A percentile compares a stretch with the other conserved stretches of the same genome.
phyloP scores from a whole-genome alignment of 1,284 basidiomycete species.

The Pterulicium gracile region DNA sequence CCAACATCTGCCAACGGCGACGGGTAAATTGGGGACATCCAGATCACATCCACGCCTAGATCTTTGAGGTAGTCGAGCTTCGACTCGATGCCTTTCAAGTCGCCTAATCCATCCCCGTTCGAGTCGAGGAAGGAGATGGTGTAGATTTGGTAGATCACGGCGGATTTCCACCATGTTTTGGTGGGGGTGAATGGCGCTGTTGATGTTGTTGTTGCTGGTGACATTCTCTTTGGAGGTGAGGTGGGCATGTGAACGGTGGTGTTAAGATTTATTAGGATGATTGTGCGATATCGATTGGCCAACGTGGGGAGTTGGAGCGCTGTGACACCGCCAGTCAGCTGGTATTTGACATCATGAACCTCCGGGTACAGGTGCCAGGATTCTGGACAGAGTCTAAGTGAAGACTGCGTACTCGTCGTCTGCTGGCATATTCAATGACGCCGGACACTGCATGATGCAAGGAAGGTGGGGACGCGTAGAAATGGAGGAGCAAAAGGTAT shows the following conservation, averaged over 20 bases:
- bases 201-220: background rate
- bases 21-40: constrained; percentile 68
- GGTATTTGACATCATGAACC: too few species aligned
- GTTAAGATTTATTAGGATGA: too few species aligned
- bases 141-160: constrained; percentile 67
- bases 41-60: constrained; percentile 63
- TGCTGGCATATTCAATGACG: too few species aligned
- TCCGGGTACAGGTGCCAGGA: too few species aligned
- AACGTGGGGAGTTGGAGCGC: too few species aligned
- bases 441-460: too few species aligned
- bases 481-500: too few species aligned
- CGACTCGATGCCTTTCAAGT: constrained; percentile 55
- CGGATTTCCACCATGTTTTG: constrained; percentile 54
- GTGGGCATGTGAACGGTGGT: too few species aligned
- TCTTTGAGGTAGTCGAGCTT: constrained; percentile 65
- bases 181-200: background rate
- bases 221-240: background rate
- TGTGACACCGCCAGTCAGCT: too few species aligned
- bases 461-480: too few species aligned
- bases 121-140: constrained; percentile 66
- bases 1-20: constrained; percentile 67
- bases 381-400: too few species aligned
- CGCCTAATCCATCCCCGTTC: constrained; percentile 68
- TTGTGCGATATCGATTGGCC: background rate
- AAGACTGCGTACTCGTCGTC: too few species aligned